Conservation (phyloP, 352 stramenopile genomes). For the Pythium scleroteichum region DNA sequence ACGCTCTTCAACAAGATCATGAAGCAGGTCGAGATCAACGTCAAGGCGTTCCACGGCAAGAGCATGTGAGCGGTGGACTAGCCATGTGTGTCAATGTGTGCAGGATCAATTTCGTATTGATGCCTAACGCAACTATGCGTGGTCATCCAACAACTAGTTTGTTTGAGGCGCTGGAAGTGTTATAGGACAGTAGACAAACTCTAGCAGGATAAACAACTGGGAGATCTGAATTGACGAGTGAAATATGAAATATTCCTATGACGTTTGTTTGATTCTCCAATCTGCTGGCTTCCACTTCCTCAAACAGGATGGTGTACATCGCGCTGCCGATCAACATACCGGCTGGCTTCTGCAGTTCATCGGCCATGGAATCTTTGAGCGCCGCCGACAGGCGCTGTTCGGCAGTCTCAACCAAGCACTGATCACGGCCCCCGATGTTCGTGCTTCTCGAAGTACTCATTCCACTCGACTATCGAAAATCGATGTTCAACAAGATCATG, state of each 20-base stretch:
- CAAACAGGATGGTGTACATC: constrained; percentile 47
- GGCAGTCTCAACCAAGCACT: constrained; percentile 58
- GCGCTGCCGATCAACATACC: constrained; percentile 33
- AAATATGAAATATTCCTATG: too few relatives aligned
- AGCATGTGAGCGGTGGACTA: constrained; percentile 9
- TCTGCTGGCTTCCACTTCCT: too few relatives aligned
- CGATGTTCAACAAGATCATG: constrained; percentile 40
- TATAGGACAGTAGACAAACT: too few relatives aligned
- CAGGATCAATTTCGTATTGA: background rate
- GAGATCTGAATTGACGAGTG: too few relatives aligned
- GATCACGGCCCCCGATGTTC: constrained; percentile 61
- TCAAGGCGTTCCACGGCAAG: constrained; percentile 41
- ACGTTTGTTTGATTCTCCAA: too few relatives aligned
- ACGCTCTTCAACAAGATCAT: constrained; percentile 40
- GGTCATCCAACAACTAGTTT: too few relatives aligned
- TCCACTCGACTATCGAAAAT: constrained; percentile 44
- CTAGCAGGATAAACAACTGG: too few relatives aligned
- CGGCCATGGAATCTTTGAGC: constrained; percentile 59
- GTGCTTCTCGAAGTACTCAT: constrained; percentile 57
- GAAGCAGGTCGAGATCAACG: constrained; percentile 43
- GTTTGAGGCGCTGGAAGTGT: too few relatives aligned
- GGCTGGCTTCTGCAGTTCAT: constrained; percentile 63
- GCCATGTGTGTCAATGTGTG: background rate
- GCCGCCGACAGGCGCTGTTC: constrained; percentile 53
- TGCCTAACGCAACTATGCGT: too few relatives aligned